phyloP scores from a whole-genome alignment of 768 basidiomycete genomes.

The Royoungia palumana region DNA sequence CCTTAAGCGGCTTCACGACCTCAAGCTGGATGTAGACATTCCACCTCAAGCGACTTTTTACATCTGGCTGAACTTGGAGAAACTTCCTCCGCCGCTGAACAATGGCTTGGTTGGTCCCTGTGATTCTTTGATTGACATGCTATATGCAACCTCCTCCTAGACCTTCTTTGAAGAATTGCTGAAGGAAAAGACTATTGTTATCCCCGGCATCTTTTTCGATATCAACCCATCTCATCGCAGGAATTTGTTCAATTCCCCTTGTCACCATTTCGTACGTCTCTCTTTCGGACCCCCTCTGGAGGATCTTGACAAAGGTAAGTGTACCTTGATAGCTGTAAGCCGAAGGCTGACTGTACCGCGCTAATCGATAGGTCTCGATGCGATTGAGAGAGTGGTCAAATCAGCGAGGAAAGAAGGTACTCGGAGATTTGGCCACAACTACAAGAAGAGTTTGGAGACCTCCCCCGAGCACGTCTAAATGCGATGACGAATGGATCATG shows the following conservation, averaged over 20 bases:
- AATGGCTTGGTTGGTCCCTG: slow-evolving; percentile 68
- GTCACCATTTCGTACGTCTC: slow-evolving; percentile 85
- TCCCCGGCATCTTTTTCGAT: slow-evolving; percentile 89
- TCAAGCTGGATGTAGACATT: slow-evolving; percentile 74
- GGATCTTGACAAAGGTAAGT: slow-evolving; percentile 70
- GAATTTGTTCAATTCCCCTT: slow-evolving; percentile 86
- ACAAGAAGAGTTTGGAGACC: slow-evolving; percentile 54
- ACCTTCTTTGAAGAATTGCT: slow-evolving; percentile 94
- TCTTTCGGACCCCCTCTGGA: slow-evolving; percentile 82
- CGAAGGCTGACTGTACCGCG: background rate
- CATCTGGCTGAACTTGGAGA: slow-evolving; percentile 87
- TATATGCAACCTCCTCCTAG: slow-evolving; percentile 29
- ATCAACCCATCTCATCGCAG: slow-evolving; percentile 76
- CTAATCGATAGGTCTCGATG: slow-evolving; percentile 62
- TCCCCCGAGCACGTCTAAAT: slow-evolving; percentile 24
- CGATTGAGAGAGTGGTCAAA: slow-evolving; percentile 75
- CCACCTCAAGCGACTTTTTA: slow-evolving; percentile 88
- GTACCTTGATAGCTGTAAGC: background rate
- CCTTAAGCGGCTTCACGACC: slow-evolving; percentile 69
- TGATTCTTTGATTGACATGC: background rate
- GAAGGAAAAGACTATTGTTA: slow-evolving; percentile 87
- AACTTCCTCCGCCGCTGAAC: slow-evolving; percentile 77
- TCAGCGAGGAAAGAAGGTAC: slow-evolving; percentile 63
- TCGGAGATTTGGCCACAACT: slow-evolving; percentile 65
- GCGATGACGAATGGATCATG: too few species aligned